Conservation (phyloP, 2,329 filamentous ascomycete species). For the Penicillium crustosum region DNA sequence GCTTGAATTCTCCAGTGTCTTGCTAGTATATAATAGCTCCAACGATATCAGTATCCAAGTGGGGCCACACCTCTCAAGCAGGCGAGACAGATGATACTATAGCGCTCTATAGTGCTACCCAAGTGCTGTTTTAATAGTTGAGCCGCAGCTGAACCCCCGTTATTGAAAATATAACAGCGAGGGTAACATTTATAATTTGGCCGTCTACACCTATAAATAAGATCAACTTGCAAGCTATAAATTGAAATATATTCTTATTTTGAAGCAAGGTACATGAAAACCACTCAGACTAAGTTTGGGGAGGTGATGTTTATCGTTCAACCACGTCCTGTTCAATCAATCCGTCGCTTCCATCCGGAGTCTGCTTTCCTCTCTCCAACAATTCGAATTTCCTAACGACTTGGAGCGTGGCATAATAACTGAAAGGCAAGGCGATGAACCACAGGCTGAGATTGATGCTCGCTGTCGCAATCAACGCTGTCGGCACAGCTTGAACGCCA, state of each 20-base stretch:
- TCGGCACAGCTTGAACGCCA: constrained; percentile 48
- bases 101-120: too few species aligned
- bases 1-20: too few species aligned
- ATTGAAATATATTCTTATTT: background rate
- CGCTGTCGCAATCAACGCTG: constrained; percentile 45
- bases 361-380: background rate
- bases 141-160: too few species aligned
- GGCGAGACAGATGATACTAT: too few species aligned
- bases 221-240: too few species aligned
- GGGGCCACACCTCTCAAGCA: too few species aligned
- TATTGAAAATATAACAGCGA: too few species aligned
- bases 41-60: too few species aligned
- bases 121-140: too few species aligned
- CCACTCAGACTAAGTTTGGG: background rate
- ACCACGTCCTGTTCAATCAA: background rate
- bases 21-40: too few species aligned
- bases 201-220: background rate
- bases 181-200: background rate
- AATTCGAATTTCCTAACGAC: constrained; percentile 43
- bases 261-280: too few species aligned
- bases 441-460: constrained; percentile 47
- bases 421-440: constrained; percentile 46
- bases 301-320: background rate
- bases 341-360: background rate
- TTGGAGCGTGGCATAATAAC: constrained; percentile 46